These are phyloP conservation scores for Hyaloraphidium curvatum DNA, from an alignment of 192 early-diverging fungal genomes.

Conservation along the genomic window DNA sequence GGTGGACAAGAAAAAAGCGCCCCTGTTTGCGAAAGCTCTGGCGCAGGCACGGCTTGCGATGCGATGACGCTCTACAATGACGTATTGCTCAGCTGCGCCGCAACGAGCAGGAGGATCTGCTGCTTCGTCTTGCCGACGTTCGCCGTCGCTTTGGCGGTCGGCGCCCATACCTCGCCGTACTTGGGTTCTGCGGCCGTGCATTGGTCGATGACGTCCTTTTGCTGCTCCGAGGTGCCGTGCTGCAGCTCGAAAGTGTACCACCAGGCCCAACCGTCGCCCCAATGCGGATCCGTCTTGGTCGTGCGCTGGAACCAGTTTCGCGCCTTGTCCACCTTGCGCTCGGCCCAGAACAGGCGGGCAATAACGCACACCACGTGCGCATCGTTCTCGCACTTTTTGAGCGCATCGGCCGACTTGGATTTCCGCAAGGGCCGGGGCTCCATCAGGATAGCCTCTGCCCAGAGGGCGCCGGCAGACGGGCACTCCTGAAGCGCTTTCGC, in stretches of 20 bases:
- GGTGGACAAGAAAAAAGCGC: too few species aligned
- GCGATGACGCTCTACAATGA: too few species aligned
- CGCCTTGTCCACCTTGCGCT: slow-evolving; percentile 85
- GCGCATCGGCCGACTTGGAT: slow-evolving; percentile 67
- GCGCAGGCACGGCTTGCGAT: too few species aligned
- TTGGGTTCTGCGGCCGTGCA: slow-evolving; percentile 65
- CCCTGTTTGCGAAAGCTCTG: too few species aligned
- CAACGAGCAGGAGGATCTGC: slow-evolving; percentile 29
- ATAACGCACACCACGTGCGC: slow-evolving; percentile 57
- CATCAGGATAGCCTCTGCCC: slow-evolving; percentile 72
- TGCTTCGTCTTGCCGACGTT: slow-evolving; percentile 45
- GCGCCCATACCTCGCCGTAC: slow-evolving; percentile 80
- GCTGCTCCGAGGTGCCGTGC: slow-evolving; percentile 13
- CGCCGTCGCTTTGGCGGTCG: slow-evolving; percentile 49
- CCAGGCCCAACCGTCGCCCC: slow-evolving; percentile 92
- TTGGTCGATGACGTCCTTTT: slow-evolving; percentile 31
- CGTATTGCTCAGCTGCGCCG: slow-evolving; percentile 10
- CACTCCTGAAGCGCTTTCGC: slow-evolving; percentile 90
- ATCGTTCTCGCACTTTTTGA: slow-evolving; percentile 80
- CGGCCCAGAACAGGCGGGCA: slow-evolving; percentile 81
- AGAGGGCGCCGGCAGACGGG: slow-evolving; percentile 60
- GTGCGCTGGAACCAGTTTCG: slow-evolving; percentile 79
- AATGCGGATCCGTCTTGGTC: slow-evolving; percentile 57
- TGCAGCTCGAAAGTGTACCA: slow-evolving; percentile 75
- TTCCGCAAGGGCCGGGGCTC: slow-evolving; percentile 76